phyloP scores from a whole-genome alignment of 371 early-diverging fungal species.

The Homolaphlyctis polyrhiza region DNA sequence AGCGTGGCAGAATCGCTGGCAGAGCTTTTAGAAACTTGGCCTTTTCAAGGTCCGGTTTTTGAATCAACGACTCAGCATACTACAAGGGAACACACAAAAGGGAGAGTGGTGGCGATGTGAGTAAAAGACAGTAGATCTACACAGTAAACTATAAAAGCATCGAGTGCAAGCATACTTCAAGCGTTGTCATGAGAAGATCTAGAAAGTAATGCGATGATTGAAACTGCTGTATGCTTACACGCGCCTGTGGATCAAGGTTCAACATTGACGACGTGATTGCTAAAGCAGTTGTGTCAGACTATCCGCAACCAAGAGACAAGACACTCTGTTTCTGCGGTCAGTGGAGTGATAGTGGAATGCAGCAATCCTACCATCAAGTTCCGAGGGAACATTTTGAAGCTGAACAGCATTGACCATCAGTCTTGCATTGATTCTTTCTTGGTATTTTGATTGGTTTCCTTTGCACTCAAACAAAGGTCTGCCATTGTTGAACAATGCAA shows the following conservation, averaged over 20 bases:
- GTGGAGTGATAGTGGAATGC: background rate
- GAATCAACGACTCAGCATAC: constrained; percentile 8
- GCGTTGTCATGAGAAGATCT: constrained; percentile 5
- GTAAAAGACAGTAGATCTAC: constrained; percentile 1
- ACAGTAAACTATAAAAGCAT: background rate
- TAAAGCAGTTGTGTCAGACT: too few species aligned
- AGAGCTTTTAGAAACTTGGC: constrained; percentile 12
- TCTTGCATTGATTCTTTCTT: background rate
- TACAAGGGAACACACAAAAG: background rate
- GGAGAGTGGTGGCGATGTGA: background rate
- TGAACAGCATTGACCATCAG: background rate
- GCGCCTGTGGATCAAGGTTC: background rate
- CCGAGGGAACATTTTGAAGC: background rate
- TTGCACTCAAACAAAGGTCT: constrained; percentile 5
- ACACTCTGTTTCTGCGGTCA: too few species aligned
- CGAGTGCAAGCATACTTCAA: background rate
- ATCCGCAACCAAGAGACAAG: too few species aligned
- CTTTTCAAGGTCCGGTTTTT: constrained; percentile 10
- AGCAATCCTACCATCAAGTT: constrained; percentile 1
- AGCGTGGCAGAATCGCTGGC: constrained; percentile 1
- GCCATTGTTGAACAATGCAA: constrained; percentile 10
- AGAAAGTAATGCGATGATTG: background rate
- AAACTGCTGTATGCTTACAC: constrained; percentile 3
- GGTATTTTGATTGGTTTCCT: background rate
- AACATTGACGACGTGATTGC: background rate